Percentiles rank a stretch among this genome's conserved stretches.
phyloP scores from a whole-genome alignment of 2,329 filamentous ascomycete genomes.

The Alternaria angustiovoidea region DNA sequence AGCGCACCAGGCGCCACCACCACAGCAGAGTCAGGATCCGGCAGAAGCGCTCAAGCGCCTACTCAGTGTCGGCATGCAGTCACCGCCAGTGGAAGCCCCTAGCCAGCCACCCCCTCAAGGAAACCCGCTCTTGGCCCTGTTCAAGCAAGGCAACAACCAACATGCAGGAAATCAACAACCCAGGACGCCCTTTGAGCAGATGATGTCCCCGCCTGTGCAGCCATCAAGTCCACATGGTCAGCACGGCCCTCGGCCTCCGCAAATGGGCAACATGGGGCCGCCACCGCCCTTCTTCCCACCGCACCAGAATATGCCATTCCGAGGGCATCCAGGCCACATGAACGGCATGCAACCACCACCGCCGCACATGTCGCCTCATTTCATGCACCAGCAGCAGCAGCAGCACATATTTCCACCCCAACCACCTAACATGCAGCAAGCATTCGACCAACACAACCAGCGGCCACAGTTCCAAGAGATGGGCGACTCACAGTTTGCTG shows the following conservation, averaged over 20 bases:
- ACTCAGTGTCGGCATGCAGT: slow-evolving; percentile 54
- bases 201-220: slow-evolving; percentile 59
- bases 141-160: slow-evolving; percentile 49
- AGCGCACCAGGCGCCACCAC: slow-evolving; percentile 24
- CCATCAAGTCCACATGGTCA: slow-evolving; percentile 65
- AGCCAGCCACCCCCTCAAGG: slow-evolving; percentile 24
- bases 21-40: slow-evolving; percentile 50
- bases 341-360: slow-evolving; percentile 35
- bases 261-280: slow-evolving; percentile 57
- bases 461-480: slow-evolving; percentile 28
- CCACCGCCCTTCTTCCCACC: slow-evolving; percentile 60
- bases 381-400: slow-evolving; percentile 23
- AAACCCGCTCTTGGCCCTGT: slow-evolving; percentile 64
- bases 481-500: slow-evolving; percentile 41
- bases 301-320: slow-evolving; percentile 43
- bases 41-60: slow-evolving; percentile 62
- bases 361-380: slow-evolving; percentile 34
- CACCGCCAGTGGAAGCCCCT: slow-evolving; percentile 47
- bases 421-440: slow-evolving; percentile 33
- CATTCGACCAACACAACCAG: slow-evolving; percentile 23
- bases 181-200: slow-evolving; percentile 64
- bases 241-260: slow-evolving; percentile 62
- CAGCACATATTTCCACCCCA: slow-evolving; percentile 22
- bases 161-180: slow-evolving; percentile 29
- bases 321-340: slow-evolving; percentile 29